These are phyloP conservation scores for Tripidium arundinaceum DNA, from an alignment of 202 grass and related monocot species.

Conservation along the genomic window DNA sequence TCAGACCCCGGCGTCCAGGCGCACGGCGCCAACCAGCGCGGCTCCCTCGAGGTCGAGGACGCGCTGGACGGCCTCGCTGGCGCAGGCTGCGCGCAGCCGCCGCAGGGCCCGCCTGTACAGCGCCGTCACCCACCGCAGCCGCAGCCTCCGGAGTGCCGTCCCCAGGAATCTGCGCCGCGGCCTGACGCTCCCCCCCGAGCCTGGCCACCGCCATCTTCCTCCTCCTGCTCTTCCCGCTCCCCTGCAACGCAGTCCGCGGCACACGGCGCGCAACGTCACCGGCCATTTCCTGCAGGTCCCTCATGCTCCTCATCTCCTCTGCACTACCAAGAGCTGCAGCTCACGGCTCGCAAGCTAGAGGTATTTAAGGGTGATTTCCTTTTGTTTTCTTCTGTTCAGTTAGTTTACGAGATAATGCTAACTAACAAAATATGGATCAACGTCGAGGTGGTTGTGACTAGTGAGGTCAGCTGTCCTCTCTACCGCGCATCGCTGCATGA, in stretches of 20 bases:
- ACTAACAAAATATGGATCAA: background rate
- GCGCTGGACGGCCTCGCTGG: conserved; percentile 15
- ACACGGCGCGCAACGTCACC: background rate
- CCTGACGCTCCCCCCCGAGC: conserved; percentile 29
- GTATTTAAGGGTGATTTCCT: background rate
- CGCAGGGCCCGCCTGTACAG: conserved; percentile 42
- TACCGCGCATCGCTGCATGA: background rate
- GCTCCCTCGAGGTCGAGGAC: conserved; percentile 41
- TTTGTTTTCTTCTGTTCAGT: background rate
- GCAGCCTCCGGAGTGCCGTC: conserved; percentile 10
- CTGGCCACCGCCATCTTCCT: conserved; percentile 46
- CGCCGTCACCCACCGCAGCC: conserved; percentile 30
- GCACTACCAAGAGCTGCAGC: background rate
- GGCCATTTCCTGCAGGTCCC: background rate
- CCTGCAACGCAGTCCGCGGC: background rate
- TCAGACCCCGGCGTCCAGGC: conserved; percentile 25
- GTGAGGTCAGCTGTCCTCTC: background rate
- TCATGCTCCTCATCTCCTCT: background rate
- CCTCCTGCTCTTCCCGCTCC: background rate
- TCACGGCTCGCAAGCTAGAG: background rate
- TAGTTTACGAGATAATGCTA: background rate
- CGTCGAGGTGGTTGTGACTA: background rate
- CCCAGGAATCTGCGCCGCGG: background rate
- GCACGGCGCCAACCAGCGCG: conserved; percentile 30
- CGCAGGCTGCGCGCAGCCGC: conserved; percentile 36